Percentiles rank a stretch among this genome's conserved stretches.
phyloP scores from a whole-genome alignment of 306 rosid species.

The Leucaena leucocephala region DNA sequence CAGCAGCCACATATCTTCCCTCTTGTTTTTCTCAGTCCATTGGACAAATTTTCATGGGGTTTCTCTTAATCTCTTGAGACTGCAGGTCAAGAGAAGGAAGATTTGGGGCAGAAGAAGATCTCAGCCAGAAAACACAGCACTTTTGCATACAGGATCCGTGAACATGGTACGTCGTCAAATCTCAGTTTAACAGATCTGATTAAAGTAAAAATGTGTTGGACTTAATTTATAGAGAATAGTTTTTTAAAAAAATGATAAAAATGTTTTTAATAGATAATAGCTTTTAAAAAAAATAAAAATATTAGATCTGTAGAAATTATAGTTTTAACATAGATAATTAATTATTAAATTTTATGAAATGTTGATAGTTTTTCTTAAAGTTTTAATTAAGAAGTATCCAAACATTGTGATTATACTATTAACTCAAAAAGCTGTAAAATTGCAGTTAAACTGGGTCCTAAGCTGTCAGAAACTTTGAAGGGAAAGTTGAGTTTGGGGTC shows the following conservation, averaged over 20 bases:
- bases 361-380: too few relatives aligned
- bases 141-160: slow-evolving; percentile 58
- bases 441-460: slow-evolving; percentile 74
- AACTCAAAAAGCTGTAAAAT: neutral
- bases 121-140: slow-evolving; percentile 42
- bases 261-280: too few relatives aligned
- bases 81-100: slow-evolving; percentile 42
- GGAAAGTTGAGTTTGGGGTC: slow-evolving; percentile 82
- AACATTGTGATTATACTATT: too few relatives aligned
- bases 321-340: too few relatives aligned
- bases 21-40: neutral
- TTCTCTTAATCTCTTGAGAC: slow-evolving; percentile 10
- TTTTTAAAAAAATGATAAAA: too few relatives aligned
- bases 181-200: neutral
- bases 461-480: slow-evolving; percentile 64
- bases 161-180: slow-evolving; percentile 57
- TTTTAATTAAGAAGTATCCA: too few relatives aligned
- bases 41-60: neutral
- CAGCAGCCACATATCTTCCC: slow-evolving; percentile 13
- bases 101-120: slow-evolving; percentile 32
- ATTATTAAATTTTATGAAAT: too few relatives aligned
- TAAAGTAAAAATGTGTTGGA: neutral
- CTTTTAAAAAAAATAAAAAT: too few relatives aligned
- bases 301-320: slow-evolving; percentile 15
- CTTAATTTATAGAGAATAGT: too few relatives aligned